A percentile compares a stretch with the other conserved stretches of the same genome.
Conservation (phyloP, 306 rosid species). For the Gastrolobium villosum region DNA sequence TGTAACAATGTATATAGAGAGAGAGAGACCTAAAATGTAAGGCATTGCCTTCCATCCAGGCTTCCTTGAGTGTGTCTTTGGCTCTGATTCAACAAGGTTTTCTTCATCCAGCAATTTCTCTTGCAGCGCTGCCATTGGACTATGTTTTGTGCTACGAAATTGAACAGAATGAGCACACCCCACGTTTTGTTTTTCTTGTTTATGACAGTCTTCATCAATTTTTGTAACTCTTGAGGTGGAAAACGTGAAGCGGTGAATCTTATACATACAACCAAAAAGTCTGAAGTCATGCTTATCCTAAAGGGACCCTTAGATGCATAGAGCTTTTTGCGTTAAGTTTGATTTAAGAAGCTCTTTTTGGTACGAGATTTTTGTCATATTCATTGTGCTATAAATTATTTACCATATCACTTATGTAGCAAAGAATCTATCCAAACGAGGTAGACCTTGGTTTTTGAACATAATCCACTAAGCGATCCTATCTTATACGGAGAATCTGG, state of each 20-base stretch:
- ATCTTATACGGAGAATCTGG: too few relatives aligned
- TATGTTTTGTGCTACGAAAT: not conserved
- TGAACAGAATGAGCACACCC: not conserved
- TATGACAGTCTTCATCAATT: not conserved
- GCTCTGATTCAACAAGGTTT: not conserved
- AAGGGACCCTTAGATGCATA: too few relatives aligned
- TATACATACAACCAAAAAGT: not conserved
- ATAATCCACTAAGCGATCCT: too few relatives aligned
- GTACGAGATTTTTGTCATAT: too few relatives aligned
- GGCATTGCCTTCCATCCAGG: slow-evolving; percentile 63
- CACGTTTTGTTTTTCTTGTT: slow-evolving; percentile 12
- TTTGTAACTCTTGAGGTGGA: not conserved
- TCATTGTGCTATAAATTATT: too few relatives aligned
- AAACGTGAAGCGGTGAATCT: not conserved
- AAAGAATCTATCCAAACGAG: too few relatives aligned
- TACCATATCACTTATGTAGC: too few relatives aligned
- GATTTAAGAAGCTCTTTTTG: too few relatives aligned
- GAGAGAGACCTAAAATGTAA: slow-evolving; percentile 44
- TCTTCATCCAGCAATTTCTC: slow-evolving; percentile 50
- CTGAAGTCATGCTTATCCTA: too few relatives aligned
- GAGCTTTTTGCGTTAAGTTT: too few relatives aligned
- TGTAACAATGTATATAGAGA: not conserved
- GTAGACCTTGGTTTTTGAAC: too few relatives aligned
- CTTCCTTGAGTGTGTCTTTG: slow-evolving; percentile 23
- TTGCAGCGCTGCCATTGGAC: slow-evolving; percentile 20